Percentiles rank a stretch among this genome's conserved stretches.
Evolutionary conservation across 441 rosid species (phyloP).

Genomic region (Erysimum pusillum): DNA sequence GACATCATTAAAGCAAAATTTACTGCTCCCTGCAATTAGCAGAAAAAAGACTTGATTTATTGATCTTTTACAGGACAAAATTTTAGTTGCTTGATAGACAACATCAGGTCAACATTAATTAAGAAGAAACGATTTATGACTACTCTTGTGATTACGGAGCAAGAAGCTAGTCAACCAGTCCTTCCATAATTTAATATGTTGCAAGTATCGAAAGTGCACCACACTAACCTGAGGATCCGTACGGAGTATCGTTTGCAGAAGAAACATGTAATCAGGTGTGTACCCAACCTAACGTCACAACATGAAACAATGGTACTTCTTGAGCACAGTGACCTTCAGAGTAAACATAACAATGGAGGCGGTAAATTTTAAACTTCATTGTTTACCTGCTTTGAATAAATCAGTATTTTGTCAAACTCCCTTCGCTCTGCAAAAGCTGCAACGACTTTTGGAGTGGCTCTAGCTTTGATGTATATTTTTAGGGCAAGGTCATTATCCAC

Average conservation of each 20-base stretch:
- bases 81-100: slow-evolving; percentile 9
- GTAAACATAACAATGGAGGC: slow-evolving; percentile 19
- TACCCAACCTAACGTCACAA: slow-evolving; percentile 85
- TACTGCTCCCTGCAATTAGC: slow-evolving; percentile 87
- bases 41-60: slow-evolving; percentile 16
- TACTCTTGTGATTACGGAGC: slow-evolving; percentile 14
- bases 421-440: slow-evolving; percentile 99
- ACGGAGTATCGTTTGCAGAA: slow-evolving; percentile 98
- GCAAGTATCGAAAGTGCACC: slow-evolving; percentile 37
- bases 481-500: slow-evolving; percentile 99
- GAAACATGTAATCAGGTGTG: slow-evolving; percentile 98
- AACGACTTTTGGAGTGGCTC: slow-evolving; percentile 99
- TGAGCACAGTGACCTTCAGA: slow-evolving; percentile 28
- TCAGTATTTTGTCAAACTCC: slow-evolving; percentile 98
- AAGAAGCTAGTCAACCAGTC: slow-evolving; percentile 26
- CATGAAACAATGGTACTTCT: slow-evolving; percentile 36
- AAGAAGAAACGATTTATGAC: slow-evolving; percentile 10
- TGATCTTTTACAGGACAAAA: not conserved
- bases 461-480: slow-evolving; percentile 96
- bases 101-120: slow-evolving; percentile 14
- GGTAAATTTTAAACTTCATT: slow-evolving; percentile 22
- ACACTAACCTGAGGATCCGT: slow-evolving; percentile 95
- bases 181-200: slow-evolving; percentile 23
- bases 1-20: slow-evolving; percentile 99
- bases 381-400: slow-evolving; percentile 97